Conservation (phyloP, 805 yeast species). For the Saccharomyces eubayanus region DNA sequence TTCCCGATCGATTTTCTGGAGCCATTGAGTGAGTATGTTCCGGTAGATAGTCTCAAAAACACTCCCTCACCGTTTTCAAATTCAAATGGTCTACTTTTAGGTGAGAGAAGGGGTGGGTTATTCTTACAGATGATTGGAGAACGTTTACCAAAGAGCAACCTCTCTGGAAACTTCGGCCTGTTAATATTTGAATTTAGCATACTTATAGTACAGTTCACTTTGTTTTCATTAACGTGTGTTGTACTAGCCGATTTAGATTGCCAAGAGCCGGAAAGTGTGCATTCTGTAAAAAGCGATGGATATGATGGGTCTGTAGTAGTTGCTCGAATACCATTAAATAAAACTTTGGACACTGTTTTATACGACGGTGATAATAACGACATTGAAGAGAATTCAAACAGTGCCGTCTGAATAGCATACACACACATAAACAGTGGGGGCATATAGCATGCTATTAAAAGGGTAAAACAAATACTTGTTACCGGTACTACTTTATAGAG, state of each 20-base stretch:
- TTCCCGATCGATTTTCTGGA: constrained; percentile 32
- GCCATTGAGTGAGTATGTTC: constrained; percentile 24
- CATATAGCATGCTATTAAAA: not conserved
- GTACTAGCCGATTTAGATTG: constrained; percentile 19
- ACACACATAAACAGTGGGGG: not conserved
- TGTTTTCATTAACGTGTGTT: constrained; percentile 22
- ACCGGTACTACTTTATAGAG: not conserved
- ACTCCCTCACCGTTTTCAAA: constrained; percentile 25
- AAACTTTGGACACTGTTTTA: not conserved
- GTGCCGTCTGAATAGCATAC: not conserved
- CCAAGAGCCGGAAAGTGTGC: constrained; percentile 6
- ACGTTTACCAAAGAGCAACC: constrained; percentile 28
- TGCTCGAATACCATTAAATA: constrained; percentile 20
- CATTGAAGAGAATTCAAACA: not conserved
- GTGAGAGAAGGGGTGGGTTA: constrained; percentile 27
- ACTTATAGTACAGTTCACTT: constrained; percentile 21
- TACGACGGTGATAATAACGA: not conserved
- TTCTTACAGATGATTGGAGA: constrained; percentile 44
- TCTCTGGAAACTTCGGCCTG: constrained; percentile 27
- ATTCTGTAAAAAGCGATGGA: constrained; percentile 33
- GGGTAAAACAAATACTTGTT: not conserved
- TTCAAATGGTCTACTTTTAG: constrained; percentile 20
- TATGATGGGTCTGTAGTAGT: constrained; percentile 37
- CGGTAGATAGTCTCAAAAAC: constrained; percentile 22
- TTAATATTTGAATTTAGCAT: constrained; percentile 23